A percentile compares a stretch with the other conserved stretches of the same genome.
These are phyloP conservation scores for Lasiosphaeria hispida DNA, from an alignment of 495 filamentous ascomycete genomes.

Conservation along the genomic window DNA sequence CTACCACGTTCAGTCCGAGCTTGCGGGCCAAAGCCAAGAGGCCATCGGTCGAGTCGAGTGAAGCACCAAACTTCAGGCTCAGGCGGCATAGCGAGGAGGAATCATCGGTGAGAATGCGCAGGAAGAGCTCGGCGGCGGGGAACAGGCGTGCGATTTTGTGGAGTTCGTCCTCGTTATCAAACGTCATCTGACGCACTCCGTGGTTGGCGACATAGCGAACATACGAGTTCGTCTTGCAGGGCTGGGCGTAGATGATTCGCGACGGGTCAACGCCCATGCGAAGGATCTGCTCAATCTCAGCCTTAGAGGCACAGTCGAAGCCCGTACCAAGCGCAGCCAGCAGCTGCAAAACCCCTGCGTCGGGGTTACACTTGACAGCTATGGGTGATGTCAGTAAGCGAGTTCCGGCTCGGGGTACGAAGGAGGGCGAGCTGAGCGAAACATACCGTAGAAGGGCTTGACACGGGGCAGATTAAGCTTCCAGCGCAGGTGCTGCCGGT, in stretches of 20 bases:
- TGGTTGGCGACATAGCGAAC: conserved; percentile 79
- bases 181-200: conserved; percentile 97
- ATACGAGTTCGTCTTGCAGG: conserved; percentile 98
- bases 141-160: conserved; percentile 93
- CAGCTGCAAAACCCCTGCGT: conserved; percentile 82
- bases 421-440: neutral
- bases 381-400: conserved; percentile 10
- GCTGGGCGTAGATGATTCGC: conserved; percentile 98
- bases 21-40: conserved; percentile 80
- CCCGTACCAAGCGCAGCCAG: conserved; percentile 85
- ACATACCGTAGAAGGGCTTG: conserved; percentile 93
- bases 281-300: conserved; percentile 89
- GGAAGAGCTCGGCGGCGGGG: conserved; percentile 83
- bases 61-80: conserved; percentile 95
- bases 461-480: conserved; percentile 89
- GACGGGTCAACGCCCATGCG: conserved; percentile 79
- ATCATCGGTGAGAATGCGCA: conserved; percentile 95
- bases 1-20: conserved; percentile 91
- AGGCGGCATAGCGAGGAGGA: conserved; percentile 89
- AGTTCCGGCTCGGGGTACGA: neutral
- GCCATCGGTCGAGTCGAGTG: conserved; percentile 71
- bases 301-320: conserved; percentile 97
- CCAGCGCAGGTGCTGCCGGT: conserved; percentile 98
- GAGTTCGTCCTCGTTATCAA: conserved; percentile 96
- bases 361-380: conserved; percentile 99